Percentiles rank a stretch among this genome's conserved stretches.
phyloP scores from a whole-genome alignment of 2,329 filamentous ascomycete genomes.

The Diaporthe vexans region DNA sequence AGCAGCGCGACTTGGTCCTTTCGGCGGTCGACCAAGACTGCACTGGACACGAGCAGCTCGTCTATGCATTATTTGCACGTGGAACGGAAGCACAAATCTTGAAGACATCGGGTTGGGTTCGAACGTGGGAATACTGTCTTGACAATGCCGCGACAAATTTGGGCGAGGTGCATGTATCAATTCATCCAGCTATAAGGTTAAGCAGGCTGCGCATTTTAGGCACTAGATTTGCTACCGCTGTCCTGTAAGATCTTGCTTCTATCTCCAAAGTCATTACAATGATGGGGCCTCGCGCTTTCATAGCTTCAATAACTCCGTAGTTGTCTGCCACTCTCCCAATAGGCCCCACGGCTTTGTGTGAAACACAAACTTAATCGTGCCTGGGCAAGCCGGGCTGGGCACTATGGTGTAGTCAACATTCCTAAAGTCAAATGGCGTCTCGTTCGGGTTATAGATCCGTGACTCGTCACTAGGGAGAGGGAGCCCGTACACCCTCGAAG shows the following conservation, averaged over 20 bases:
- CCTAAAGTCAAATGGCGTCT: background rate
- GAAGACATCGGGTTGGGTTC: background rate
- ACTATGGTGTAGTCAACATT: background rate
- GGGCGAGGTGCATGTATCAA: background rate
- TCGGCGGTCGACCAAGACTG: background rate
- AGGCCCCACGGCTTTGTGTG: background rate
- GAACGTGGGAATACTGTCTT: background rate
- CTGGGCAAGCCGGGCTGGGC: constrained; percentile 11
- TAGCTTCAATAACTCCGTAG: background rate
- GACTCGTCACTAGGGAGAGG: background rate
- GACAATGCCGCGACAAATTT: background rate
- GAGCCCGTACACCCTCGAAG: background rate
- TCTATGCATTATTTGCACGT: background rate
- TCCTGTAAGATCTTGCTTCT: background rate
- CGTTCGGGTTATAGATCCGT: background rate
- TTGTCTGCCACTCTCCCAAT: background rate
- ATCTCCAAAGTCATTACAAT: background rate
- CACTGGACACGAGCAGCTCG: background rate
- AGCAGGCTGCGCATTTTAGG: background rate
- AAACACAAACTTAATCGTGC: background rate
- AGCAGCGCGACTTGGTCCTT: background rate
- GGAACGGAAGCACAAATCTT: background rate
- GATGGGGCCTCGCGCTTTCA: background rate
- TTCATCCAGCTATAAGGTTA: no score
- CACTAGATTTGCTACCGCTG: background rate